These are phyloP conservation scores for Hypoxylon crocopeplum DNA, from an alignment of 495 filamentous ascomycete genomes.

Conservation along the genomic window DNA sequence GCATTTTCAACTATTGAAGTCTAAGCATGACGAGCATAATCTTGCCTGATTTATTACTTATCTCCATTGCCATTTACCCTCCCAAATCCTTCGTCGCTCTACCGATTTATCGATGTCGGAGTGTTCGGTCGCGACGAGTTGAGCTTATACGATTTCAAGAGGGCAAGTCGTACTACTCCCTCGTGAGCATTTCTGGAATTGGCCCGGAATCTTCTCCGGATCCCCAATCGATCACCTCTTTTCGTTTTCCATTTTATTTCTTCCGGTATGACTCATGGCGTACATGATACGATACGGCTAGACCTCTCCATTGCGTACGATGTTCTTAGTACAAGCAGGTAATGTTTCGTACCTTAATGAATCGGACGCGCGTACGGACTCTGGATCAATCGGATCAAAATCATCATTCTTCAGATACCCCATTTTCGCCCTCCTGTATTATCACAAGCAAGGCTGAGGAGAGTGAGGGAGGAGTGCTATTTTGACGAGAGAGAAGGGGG, in stretches of 20 bases:
- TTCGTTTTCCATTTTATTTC: slow-evolving; percentile 4
- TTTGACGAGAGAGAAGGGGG: slow-evolving; percentile 26
- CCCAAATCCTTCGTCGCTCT: slow-evolving; percentile 7
- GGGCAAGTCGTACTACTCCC: slow-evolving; percentile 5
- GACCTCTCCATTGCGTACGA: slow-evolving; percentile 27
- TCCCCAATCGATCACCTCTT: slow-evolving; percentile 1
- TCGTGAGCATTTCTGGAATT: slow-evolving; percentile 2
- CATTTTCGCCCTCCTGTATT: slow-evolving; percentile 36
- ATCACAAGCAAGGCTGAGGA: slow-evolving; percentile 27
- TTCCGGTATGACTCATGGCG: slow-evolving; percentile 33
- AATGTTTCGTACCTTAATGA: slow-evolving; percentile 21
- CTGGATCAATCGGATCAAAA: slow-evolving; percentile 35
- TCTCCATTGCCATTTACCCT: slow-evolving; percentile 10
- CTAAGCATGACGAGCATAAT: slow-evolving; percentile 30
- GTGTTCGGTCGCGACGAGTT: slow-evolving; percentile 6
- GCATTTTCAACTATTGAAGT: slow-evolving; percentile 34
- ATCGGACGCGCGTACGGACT: slow-evolving; percentile 20
- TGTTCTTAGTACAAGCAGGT: slow-evolving; percentile 11
- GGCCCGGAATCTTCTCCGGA: not conserved
- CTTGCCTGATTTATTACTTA: slow-evolving; percentile 24
- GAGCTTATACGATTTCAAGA: slow-evolving; percentile 12
- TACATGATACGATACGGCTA: slow-evolving; percentile 36
- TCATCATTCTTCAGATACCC: slow-evolving; percentile 37
- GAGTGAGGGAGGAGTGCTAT: slow-evolving; percentile 31
- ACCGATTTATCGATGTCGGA: slow-evolving; percentile 8